phyloP scores from a whole-genome alignment of 257 asterid genomes.

The Eucommia ulmoides region DNA sequence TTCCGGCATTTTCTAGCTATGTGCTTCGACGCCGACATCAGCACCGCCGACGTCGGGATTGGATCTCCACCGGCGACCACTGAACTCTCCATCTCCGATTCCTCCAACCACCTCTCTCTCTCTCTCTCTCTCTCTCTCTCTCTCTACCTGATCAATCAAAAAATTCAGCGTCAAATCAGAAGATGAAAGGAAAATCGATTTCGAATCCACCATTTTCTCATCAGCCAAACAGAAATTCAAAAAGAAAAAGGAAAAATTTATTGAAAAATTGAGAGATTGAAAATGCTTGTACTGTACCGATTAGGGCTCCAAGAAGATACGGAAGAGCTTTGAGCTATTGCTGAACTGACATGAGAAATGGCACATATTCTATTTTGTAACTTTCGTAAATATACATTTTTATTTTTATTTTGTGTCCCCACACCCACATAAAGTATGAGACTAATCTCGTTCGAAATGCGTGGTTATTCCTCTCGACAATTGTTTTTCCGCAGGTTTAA shows the following conservation, averaged over 20 bases:
- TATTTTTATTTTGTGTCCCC: too few species aligned
- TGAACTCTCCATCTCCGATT: slow-evolving; percentile 35
- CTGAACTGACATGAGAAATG: too few species aligned
- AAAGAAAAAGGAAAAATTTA: slow-evolving; percentile 2
- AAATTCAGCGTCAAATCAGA: neutral
- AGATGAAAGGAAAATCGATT: neutral
- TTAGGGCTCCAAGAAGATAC: too few species aligned
- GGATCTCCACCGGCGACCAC: slow-evolving; percentile 46
- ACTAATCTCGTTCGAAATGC: too few species aligned
- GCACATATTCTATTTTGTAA: too few species aligned
- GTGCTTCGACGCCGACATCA: slow-evolving; percentile 72
- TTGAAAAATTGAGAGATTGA: too few species aligned
- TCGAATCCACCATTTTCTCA: neutral
- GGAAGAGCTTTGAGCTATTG: too few species aligned
- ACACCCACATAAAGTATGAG: too few species aligned
- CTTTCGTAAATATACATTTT: too few species aligned
- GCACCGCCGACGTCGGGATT: slow-evolving; percentile 51
- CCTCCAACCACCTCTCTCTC: neutral
- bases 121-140: neutral
- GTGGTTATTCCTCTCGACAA: too few species aligned
- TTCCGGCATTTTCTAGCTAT: slow-evolving; percentile 51
- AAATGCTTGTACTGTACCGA: too few species aligned
- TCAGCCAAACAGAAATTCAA: neutral
- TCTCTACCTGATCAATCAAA: neutral
- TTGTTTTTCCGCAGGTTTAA: too few species aligned